Conservation (phyloP, 2,329 filamentous ascomycete genomes). For the Ceratocystis papillata region DNA sequence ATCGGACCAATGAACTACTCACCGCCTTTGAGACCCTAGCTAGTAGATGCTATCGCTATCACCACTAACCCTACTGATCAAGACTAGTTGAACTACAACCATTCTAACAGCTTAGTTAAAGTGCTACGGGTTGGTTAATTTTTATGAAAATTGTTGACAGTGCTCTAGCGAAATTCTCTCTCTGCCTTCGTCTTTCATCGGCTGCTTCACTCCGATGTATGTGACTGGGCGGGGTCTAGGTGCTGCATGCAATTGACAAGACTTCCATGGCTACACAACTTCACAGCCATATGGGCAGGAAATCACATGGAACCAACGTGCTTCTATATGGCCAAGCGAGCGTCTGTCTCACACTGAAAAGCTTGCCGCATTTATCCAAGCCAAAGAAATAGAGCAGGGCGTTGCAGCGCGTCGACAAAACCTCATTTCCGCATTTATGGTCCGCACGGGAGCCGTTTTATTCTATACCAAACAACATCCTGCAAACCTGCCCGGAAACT, state of each 20-base stretch:
- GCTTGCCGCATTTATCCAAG: background rate
- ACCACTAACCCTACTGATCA: background rate
- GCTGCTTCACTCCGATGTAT: background rate
- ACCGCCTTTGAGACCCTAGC: conserved; percentile 17
- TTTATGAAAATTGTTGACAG: too few species aligned
- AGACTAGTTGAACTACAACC: too few species aligned
- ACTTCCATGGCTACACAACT: background rate
- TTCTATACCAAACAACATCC: conserved; percentile 6
- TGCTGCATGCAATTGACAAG: conserved; percentile 3
- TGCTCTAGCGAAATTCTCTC: too few species aligned
- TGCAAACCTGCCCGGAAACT: background rate
- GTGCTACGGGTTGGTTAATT: too few species aligned
- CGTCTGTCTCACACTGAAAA: background rate
- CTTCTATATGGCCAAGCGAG: conserved; percentile 4
- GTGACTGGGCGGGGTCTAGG: background rate
- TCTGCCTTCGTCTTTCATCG: background rate
- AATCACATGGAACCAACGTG: background rate
- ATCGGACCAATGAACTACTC: conserved; percentile 19
- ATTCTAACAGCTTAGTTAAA: too few species aligned
- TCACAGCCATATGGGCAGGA: background rate
- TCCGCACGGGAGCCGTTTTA: background rate
- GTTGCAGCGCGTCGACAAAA: background rate
- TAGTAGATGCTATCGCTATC: too few species aligned
- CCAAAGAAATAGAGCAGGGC: background rate
- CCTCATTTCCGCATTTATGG: background rate